Evolutionary conservation across 108 stramenopile genomes (phyloP), one percentile per base, ranked within the genome.

Genomic region (Conticribra guillardii): DNA sequence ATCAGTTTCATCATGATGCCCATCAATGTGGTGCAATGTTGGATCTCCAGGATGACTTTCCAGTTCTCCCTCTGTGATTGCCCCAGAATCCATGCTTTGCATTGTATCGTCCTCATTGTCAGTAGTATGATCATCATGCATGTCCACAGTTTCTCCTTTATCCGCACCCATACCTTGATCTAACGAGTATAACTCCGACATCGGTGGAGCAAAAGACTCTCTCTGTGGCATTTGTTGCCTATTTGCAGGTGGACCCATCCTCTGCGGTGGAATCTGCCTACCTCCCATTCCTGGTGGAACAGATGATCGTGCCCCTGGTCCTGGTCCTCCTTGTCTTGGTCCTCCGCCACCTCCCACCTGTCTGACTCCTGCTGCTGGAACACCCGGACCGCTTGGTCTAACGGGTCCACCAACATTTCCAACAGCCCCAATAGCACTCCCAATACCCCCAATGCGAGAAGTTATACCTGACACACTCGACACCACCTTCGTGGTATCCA

Each of bases 201-300:
- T 72, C 1, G 79, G 79, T 41, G 79, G 79, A 48, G 79, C 79
- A 64, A 68, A 80, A 14, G 26, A 46, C 26, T 73, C 71, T 52
- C 48, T 30, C 23, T 56, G 24, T 44, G 23, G 15, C 24, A 23
- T 46, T 29, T 9, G 41, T 18, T 27, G 56, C 51, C 33, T 34
- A 2, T 41, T 41, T 41, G 53, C 45, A 64, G 19, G 27, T 23
- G 45, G 52, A 37, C 31, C 32, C 22, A n/a, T 33, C 28, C 56
- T 2, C 14, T 34, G 72, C 55, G 28, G 71, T 33, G 61, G 72
- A 24, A 19, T 14, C 28, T 52, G 44, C 58, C 73, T 52, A 54
- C 41, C 54, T 45, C 41, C 60, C 5, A 32, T 50, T 55, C 21
- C 21, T 2, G 11, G 18, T 16, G 51, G 29, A 51, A n/a, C 30